Evolutionary conservation across 257 asterid species (phyloP).

Genomic region (Haberlea rhodopensis): DNA sequence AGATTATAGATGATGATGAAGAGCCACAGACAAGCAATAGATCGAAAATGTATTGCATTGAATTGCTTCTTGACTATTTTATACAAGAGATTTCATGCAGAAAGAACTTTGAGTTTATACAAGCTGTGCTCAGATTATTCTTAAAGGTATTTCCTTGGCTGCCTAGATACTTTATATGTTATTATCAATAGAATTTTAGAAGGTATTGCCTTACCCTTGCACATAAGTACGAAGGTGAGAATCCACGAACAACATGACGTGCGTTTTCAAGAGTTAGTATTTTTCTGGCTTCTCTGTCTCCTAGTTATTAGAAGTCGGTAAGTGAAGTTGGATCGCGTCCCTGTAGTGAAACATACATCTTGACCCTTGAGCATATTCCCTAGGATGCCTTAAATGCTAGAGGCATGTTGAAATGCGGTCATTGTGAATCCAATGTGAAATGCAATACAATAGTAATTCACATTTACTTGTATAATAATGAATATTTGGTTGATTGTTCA

Average conservation of each 20-base stretch:
- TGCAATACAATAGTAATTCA: not conserved
- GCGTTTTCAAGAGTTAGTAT: not conserved
- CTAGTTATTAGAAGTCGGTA: too few species aligned
- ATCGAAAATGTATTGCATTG: slow-evolving; percentile 58
- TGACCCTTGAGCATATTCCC: not conserved
- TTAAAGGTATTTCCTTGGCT: slow-evolving; percentile 52
- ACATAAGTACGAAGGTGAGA: too few species aligned
- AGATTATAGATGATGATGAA: slow-evolving; percentile 65
- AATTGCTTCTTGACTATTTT: slow-evolving; percentile 71
- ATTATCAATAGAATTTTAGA: not conserved
- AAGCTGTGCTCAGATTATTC: slow-evolving; percentile 73
- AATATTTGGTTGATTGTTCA: too few species aligned
- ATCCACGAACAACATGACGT: not conserved
- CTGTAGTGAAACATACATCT: not conserved
- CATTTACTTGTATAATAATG: too few species aligned
- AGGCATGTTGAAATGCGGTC: not conserved
- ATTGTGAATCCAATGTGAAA: not conserved
- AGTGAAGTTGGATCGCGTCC: too few species aligned
- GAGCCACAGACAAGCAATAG: slow-evolving; percentile 51
- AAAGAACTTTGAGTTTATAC: slow-evolving; percentile 77
- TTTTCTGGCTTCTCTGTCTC: too few species aligned
- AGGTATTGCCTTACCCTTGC: not conserved
- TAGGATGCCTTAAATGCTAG: not conserved
- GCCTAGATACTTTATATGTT: not conserved
- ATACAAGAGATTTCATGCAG: slow-evolving; percentile 61